Evolutionary conservation across 768 basidiomycete species (phyloP).

Genomic region (Lactarius sp.): DNA sequence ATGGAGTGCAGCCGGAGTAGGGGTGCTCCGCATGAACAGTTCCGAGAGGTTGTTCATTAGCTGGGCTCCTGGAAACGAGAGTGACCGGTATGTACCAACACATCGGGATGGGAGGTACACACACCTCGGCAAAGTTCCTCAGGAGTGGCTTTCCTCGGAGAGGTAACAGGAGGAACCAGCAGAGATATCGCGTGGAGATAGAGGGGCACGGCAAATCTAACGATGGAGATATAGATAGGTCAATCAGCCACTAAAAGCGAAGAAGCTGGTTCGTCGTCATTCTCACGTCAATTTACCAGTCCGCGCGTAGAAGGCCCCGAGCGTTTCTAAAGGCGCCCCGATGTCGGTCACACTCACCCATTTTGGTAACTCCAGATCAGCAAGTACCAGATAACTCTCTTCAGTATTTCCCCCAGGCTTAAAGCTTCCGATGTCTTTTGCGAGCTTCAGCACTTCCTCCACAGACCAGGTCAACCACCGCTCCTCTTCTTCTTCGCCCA

Average conservation of each 20-base stretch:
- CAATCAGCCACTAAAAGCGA: constrained; percentile 19
- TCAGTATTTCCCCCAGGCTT: constrained; percentile 10
- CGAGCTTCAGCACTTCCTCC: constrained; percentile 38
- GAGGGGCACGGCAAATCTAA: constrained; percentile 57
- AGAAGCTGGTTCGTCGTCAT: not conserved
- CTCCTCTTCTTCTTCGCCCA: constrained; percentile 38
- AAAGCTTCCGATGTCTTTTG: constrained; percentile 33
- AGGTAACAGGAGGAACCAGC: constrained; percentile 42
- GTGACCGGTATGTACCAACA: not conserved
- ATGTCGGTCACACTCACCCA: constrained; percentile 60
- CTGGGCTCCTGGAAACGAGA: constrained; percentile 36
- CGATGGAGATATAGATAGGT: not conserved
- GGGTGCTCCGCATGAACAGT: constrained; percentile 36
- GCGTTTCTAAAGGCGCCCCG: constrained; percentile 62
- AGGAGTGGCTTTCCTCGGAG: constrained; percentile 28
- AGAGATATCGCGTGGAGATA: constrained; percentile 63
- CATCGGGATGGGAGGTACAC: constrained; percentile 5
- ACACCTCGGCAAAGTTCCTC: constrained; percentile 61
- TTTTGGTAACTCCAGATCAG: constrained; percentile 51
- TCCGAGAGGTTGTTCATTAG: constrained; percentile 48
- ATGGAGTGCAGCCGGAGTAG: constrained; percentile 35
- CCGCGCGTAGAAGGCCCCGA: constrained; percentile 56
- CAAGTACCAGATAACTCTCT: constrained; percentile 25
- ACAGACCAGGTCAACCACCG: constrained; percentile 42
- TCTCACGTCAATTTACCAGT: constrained; percentile 54